Evolutionary conservation across 2,329 filamentous ascomycete genomes (phyloP), one percentile per base, ranked within the genome.

Genomic region (Seiridium unicorne): DNA sequence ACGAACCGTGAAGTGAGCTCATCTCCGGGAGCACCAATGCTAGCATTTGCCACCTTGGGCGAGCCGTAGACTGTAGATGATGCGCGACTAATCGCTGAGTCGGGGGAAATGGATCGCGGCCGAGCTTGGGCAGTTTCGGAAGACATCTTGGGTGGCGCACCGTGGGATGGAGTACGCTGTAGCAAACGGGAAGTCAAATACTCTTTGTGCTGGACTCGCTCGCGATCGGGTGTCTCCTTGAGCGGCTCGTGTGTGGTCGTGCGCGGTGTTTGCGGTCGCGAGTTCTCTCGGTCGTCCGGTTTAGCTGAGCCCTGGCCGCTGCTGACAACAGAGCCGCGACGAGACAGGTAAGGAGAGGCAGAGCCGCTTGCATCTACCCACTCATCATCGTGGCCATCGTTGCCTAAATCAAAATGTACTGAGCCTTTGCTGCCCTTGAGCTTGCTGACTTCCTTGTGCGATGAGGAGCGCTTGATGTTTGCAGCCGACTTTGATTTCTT

Each of bases 131-230:
- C 83, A 2, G 80, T 82, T 60, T 89, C 82, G 61, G 81, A 76
- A 6, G 87, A 88, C 82, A 90, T 89, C 69, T 87, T 81, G 44
- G 86, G 87, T 42, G 87, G 84, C 3, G 84, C 82, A 62, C 84
- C 81, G 62, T 86, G 80, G 5, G 86, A 87, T 0, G 86, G 82
- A 8, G 81, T 85, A 65, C 89, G 83, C 68, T 89, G 84, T 2
- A 92, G 79, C 44, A 91, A 74, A 61, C 87, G 82, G 36, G 88
- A 87, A 5, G 89, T 91, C 56, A 91, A 82, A 62, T 88, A 85
- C 66, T 87, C 84, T 62, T 86, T 88, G 68, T 88, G 87, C 42
- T 80, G 77, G 11, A 74, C 69, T 36, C 76, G 77, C 60, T 79
- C 74, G 60, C 75, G 77, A 44, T 78, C 74, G 32, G 76, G 73